phyloP scores from a whole-genome alignment of 1,284 basidiomycete species.

The Marasmius fiardii region DNA sequence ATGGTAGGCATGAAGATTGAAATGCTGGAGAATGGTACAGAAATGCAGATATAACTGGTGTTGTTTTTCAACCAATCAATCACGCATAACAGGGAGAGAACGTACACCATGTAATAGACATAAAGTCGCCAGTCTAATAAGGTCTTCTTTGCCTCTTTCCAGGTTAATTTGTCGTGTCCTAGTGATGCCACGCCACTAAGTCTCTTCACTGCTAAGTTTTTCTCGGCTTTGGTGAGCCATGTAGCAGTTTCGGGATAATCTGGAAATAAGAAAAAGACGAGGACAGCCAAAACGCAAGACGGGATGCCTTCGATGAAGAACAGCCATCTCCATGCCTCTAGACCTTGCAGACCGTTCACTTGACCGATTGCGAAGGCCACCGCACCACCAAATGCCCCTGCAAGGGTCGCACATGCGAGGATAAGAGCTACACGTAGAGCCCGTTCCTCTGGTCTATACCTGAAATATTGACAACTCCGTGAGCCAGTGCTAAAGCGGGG shows the following conservation, averaged over 20 bases:
- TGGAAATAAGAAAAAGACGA: conserved; percentile 37
- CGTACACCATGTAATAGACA: conserved; percentile 24
- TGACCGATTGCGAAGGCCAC: conserved; percentile 35
- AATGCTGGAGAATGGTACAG: conserved; percentile 30
- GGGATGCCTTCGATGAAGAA: conserved; percentile 48
- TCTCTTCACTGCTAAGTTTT: conserved; percentile 24
- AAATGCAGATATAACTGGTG: conserved; percentile 15
- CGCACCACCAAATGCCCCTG: conserved; percentile 42
- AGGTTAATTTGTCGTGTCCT: conserved; percentile 25
- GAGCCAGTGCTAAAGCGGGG: too few species aligned
- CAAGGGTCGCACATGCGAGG: conserved; percentile 34
- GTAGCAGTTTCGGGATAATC: conserved; percentile 42
- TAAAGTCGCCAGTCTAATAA: conserved; percentile 28
- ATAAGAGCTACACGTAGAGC: conserved; percentile 35
- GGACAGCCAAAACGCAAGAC: conserved; percentile 33
- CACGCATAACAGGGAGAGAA: too few species aligned
- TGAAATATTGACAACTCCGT: too few species aligned
- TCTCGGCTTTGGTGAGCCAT: conserved; percentile 32
- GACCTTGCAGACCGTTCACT: conserved; percentile 25
- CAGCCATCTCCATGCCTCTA: conserved; percentile 36
- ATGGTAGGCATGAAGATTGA: conserved; percentile 35
- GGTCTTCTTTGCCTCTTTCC: conserved; percentile 25
- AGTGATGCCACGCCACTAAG: conserved; percentile 24
- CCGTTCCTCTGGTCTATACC: conserved; percentile 35
- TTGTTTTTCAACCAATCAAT: too few species aligned